Evolutionary conservation across 352 stramenopile genomes (phyloP), one percentile per base, ranked within the genome.

Genomic region (Pythium insidiosum): DNA sequence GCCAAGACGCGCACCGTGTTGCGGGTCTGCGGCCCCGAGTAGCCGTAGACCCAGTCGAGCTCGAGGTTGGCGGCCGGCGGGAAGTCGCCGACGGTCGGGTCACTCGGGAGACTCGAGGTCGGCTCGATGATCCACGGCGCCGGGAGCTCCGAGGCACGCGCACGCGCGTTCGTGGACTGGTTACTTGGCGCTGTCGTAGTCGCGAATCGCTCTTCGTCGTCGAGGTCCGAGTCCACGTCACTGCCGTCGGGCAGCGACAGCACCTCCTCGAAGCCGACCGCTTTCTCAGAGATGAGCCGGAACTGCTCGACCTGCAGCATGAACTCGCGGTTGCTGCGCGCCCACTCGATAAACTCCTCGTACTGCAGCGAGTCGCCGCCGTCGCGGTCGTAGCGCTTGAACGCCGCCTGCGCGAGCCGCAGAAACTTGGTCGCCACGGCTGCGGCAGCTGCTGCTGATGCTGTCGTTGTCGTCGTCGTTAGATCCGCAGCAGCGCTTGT

Each of bases 281-380:
- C 68, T 13, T 84, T 89, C 44, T 88, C 73, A 0, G 71, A 72
- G 23, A 92, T 75, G 1, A 82, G 51, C 0, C 74, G 73, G 28
- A 91, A 90, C 11, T 73, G 68, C 33, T 94, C 81, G 5, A 90
- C 70, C 48, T 89, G 75, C 10, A 91, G 56, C 78, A 94, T 91
- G 30, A 94, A 91, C 29, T 74, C 77, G 2, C 79, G 78, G 29
- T 91, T 88, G 44, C 71, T 88, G n/a, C 80, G 61, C 2, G 80
- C 75, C 78, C 80, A 90, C 6, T 73, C 59, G 43, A 94, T 78
- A 38, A 94, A 91, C 34, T 85, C 81, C 28, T 90, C 77, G 34
- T 81, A 88, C 12, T 66, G 60, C 1, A 93, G 66, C 15, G 66
- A 58, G 1, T 63, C 58, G 16, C 68, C 54, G 1, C 42, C 53